A percentile compares a stretch with the other conserved stretches of the same genome.
phyloP scores from a whole-genome alignment of 164 flowering plant species.

The Vitis rotundifolia region DNA sequence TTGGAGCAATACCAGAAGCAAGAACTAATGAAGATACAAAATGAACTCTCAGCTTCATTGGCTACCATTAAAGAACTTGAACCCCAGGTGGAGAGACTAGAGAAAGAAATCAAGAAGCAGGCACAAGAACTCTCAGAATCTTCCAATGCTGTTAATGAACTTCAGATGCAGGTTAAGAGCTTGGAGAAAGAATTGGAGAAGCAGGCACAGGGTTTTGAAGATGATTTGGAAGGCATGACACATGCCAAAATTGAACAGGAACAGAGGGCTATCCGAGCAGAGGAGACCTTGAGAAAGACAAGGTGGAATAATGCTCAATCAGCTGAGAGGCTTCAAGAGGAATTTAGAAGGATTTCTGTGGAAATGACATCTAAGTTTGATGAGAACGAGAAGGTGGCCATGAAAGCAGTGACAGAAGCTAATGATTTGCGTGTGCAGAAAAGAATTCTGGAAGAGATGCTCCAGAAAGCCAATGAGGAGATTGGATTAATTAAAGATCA shows the following conservation, averaged over 20 bases:
- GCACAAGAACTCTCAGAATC: constrained; percentile 28
- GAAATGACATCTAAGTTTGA: constrained; percentile 43
- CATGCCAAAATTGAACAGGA: constrained; percentile 39
- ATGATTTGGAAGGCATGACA: constrained; percentile 29
- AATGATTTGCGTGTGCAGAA: constrained; percentile 34
- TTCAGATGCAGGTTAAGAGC: constrained; percentile 30
- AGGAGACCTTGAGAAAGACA: constrained; percentile 42
- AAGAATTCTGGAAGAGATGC: constrained; percentile 31
- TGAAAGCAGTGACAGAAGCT: constrained; percentile 31
- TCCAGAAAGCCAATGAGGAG: constrained; percentile 36
- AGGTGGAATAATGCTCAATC: constrained; percentile 34
- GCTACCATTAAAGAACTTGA: constrained; percentile 31
- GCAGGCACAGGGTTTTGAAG: constrained; percentile 34
- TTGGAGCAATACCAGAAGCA: constrained; percentile 21
- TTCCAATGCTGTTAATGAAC: constrained; percentile 31
- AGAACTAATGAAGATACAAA: constrained; percentile 15
- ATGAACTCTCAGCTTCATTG: constrained; percentile 15
- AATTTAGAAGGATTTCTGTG: constrained; percentile 32
- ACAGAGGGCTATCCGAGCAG: constrained; percentile 47
- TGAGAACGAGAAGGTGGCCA: constrained; percentile 37
- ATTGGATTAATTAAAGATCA: constrained; percentile 18
- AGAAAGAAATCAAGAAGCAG: constrained; percentile 29
- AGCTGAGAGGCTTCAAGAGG: constrained; percentile 43
- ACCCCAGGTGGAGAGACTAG: constrained; percentile 28
- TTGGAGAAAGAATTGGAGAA: constrained; percentile 45